phyloP scores from a whole-genome alignment of 2,329 filamentous ascomycete species.

The Aspergillus aculeatinus region DNA sequence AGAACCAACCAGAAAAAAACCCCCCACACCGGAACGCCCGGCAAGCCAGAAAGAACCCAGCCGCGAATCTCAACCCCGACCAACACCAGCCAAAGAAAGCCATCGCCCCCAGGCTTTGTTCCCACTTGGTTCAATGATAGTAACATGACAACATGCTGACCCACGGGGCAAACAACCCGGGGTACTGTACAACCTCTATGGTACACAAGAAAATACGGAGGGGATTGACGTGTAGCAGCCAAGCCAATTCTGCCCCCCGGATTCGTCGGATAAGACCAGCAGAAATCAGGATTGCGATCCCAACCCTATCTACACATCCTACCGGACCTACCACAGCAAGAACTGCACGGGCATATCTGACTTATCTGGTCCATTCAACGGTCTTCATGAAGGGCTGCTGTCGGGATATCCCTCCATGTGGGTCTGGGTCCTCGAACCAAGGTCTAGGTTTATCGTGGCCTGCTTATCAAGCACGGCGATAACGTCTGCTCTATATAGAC shows the following conservation, averaged over 20 bases:
- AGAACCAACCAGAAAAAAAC: too few relatives aligned
- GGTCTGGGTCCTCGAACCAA: background rate
- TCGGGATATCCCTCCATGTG: background rate
- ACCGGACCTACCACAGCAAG: background rate
- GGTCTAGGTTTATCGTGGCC: background rate
- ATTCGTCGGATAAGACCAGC: slow-evolving; percentile 4
- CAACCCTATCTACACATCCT: background rate
- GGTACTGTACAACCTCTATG: background rate
- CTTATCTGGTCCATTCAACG: background rate
- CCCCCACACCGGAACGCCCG: too few relatives aligned
- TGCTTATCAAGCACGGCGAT: slow-evolving; percentile 9
- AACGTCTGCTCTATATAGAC: slow-evolving; percentile 1
- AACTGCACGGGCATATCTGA: background rate
- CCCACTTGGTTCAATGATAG: slow-evolving; percentile 17
- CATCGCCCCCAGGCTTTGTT: background rate
- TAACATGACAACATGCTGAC: background rate
- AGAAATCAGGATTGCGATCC: background rate
- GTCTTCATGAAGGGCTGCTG: background rate
- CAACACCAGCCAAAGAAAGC: too few relatives aligned
- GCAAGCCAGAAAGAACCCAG: too few relatives aligned
- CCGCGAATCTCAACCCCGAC: too few relatives aligned
- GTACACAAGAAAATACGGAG: too few relatives aligned
- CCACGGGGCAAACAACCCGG: background rate
- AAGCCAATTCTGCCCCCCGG: background rate
- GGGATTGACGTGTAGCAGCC: background rate